phyloP scores from a whole-genome alignment of 371 early-diverging fungal species.

The Mortierella sp. region DNA sequence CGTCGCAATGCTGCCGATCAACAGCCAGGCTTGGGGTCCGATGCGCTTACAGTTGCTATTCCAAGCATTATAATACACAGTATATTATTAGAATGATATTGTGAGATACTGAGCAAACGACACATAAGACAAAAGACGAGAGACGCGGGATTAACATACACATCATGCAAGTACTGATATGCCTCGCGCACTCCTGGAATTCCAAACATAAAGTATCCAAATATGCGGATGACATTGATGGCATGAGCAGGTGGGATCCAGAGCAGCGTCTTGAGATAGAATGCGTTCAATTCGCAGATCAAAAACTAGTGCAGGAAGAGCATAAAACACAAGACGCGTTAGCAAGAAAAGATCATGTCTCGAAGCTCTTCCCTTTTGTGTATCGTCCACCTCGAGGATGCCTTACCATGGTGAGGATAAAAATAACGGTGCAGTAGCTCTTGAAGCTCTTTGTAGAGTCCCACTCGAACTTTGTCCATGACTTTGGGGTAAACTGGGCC shows the following conservation, averaged over 20 bases:
- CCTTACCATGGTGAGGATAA: slow-evolving; percentile 52
- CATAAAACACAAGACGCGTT: not conserved
- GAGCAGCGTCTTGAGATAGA: slow-evolving; percentile 90
- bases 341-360: not conserved
- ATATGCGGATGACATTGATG: slow-evolving; percentile 83
- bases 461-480: slow-evolving; percentile 95
- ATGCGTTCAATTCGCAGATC: slow-evolving; percentile 90
- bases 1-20: slow-evolving; percentile 86
- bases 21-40: slow-evolving; percentile 93
- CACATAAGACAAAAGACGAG: no score
- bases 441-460: slow-evolving; percentile 58
- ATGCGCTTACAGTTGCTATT: slow-evolving; percentile 73
- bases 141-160: slow-evolving; percentile 62
- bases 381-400: no score
- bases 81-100: no score
- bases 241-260: slow-evolving; percentile 95
- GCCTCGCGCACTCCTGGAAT: slow-evolving; percentile 90
- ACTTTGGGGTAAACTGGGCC: slow-evolving; percentile 94
- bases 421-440: slow-evolving; percentile 55
- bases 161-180: slow-evolving; percentile 89
- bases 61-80: slow-evolving; percentile 1
- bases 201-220: slow-evolving; percentile 85
- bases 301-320: slow-evolving; percentile 60
- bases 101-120: not conserved
- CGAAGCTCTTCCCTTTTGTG: not conserved